Percentiles rank a stretch among this genome's conserved stretches.
These are phyloP conservation scores for Mucor plumbeus DNA, from an alignment of 371 early-diverging fungal species.

Conservation along the genomic window DNA sequence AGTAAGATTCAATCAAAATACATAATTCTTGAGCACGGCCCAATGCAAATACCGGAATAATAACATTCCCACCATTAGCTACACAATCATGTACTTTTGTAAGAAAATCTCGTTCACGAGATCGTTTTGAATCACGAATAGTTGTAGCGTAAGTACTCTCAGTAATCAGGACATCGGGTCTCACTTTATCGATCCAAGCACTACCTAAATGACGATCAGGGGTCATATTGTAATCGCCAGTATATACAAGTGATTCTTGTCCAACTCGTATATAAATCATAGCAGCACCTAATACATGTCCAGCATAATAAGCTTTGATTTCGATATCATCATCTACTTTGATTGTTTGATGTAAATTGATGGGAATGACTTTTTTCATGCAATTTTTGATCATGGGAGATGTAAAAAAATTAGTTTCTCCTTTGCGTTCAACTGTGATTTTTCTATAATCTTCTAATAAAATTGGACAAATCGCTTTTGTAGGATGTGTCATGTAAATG, in stretches of 20 bases:
- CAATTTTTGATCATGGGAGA: conserved; percentile 85
- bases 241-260: conserved; percentile 89
- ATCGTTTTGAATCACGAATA: conserved; percentile 91
- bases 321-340: conserved; percentile 83
- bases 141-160: conserved; percentile 97
- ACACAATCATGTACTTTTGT: conserved; percentile 92
- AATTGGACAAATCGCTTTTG: conserved; percentile 93
- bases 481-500: conserved; percentile 97
- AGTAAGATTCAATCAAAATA: conserved; percentile 92
- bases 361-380: conserved; percentile 89
- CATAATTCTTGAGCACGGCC: conserved; percentile 98
- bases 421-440: conserved; percentile 85
- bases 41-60: conserved; percentile 96
- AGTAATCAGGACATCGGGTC: conserved; percentile 92
- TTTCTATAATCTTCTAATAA: conserved; percentile 93
- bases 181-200: conserved; percentile 92
- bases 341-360: conserved; percentile 90
- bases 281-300: conserved; percentile 98
- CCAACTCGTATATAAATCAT: conserved; percentile 92
- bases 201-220: conserved; percentile 95
- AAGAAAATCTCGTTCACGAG: conserved; percentile 92
- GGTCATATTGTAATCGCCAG: conserved; percentile 98
- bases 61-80: conserved; percentile 86
- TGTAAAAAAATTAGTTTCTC: conserved; percentile 88
- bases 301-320: conserved; percentile 95